Percentiles rank a stretch among this genome's conserved stretches.
Evolutionary conservation across 2,329 filamentous ascomycete genomes (phyloP).

Genomic region (Arthrinium puccinioides): DNA sequence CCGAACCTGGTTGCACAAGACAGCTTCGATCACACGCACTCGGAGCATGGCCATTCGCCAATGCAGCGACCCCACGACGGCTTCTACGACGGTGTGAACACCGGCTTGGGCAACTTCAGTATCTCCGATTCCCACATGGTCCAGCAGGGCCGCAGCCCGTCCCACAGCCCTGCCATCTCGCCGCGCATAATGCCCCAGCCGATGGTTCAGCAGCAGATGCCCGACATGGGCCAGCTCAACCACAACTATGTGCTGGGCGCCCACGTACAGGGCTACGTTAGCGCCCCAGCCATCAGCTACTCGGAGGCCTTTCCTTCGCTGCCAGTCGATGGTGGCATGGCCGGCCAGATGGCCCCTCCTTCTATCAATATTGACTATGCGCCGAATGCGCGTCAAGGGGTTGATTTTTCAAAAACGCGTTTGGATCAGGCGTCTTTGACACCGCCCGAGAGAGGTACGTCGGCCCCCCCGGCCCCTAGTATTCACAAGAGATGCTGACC

Average conservation of each 20-base stretch:
- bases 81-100: slow-evolving; percentile 65
- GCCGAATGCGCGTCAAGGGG: slow-evolving; percentile 60
- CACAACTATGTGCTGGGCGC: slow-evolving; percentile 34
- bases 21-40: slow-evolving; percentile 57
- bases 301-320: slow-evolving; percentile 47
- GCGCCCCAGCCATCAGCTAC: slow-evolving; percentile 35
- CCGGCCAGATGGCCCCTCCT: slow-evolving; percentile 68
- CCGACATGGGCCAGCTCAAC: slow-evolving; percentile 43
- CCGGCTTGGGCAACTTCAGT: slow-evolving; percentile 73
- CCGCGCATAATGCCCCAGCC: slow-evolving; percentile 52
- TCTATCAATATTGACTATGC: slow-evolving; percentile 93
- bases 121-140: slow-evolving; percentile 67
- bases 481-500: slow-evolving; percentile 12
- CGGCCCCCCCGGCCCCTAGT: not conserved
- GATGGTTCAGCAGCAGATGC: slow-evolving; percentile 45
- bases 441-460: slow-evolving; percentile 64
- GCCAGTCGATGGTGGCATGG: slow-evolving; percentile 42
- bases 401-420: slow-evolving; percentile 56
- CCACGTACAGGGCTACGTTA: slow-evolving; percentile 30
- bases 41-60: slow-evolving; percentile 68
- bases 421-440: slow-evolving; percentile 73
- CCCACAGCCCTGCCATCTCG: slow-evolving; percentile 63
- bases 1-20: slow-evolving; percentile 75
- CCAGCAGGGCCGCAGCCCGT: slow-evolving; percentile 70
- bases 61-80: slow-evolving; percentile 68